Conservation (phyloP, 495 filamentous ascomycete genomes). For the Cladorrhinum samala region DNA sequence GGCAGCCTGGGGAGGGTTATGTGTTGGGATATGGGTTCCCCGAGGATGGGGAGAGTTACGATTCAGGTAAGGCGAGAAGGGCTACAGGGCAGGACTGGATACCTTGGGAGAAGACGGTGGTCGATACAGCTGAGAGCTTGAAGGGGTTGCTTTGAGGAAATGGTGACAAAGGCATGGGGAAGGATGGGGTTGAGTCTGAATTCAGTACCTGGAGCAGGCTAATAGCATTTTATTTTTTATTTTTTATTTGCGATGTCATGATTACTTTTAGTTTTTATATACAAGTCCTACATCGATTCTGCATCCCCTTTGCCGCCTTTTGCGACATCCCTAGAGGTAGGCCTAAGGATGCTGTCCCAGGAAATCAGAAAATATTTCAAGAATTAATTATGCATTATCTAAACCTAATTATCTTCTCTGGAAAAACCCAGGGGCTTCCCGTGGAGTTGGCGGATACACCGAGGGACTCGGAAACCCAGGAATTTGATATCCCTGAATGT, state of each 20-base stretch:
- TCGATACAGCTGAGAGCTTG: constrained; percentile 28
- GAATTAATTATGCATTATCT: too few species aligned
- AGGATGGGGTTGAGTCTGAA: background rate
- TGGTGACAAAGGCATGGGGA: background rate
- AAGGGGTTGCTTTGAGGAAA: background rate
- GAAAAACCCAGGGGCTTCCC: background rate
- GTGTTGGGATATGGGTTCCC: constrained; percentile 13
- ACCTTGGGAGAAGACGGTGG: constrained; percentile 31
- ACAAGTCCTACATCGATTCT: too few species aligned
- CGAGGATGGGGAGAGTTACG: constrained; percentile 1
- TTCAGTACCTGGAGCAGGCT: background rate
- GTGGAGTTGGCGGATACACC: background rate
- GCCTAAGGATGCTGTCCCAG: too few species aligned
- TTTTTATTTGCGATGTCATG: background rate
- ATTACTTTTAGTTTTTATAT: background rate
- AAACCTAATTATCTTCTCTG: too few species aligned
- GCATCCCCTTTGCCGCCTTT: too few species aligned
- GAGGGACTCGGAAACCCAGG: too few species aligned
- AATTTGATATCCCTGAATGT: too few species aligned
- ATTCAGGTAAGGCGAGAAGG: constrained; percentile 27
- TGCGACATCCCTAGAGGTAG: too few species aligned
- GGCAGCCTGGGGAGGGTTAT: constrained; percentile 36
- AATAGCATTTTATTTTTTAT: background rate
- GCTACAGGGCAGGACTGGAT: constrained; percentile 31
- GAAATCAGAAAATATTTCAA: too few species aligned